Conservation (phyloP, 768 basidiomycete species). For the Kwoniella europaea region DNA sequence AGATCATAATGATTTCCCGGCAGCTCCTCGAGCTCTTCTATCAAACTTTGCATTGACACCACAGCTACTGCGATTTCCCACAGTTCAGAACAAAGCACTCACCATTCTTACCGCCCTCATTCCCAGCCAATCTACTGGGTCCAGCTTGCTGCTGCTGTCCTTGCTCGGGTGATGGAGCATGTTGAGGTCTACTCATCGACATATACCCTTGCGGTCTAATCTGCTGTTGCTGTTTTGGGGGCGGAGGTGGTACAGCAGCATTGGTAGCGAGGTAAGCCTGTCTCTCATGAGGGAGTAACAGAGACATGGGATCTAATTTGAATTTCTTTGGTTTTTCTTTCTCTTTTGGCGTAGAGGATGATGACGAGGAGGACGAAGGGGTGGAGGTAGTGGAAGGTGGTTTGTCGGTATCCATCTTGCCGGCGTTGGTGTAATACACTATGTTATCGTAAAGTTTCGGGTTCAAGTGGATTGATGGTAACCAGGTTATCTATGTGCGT, state of each 20-base stretch:
- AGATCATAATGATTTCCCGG: no score
- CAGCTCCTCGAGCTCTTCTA: no score
- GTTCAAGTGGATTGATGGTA: no score
- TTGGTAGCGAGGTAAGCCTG: not conserved
- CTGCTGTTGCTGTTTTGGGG: constrained; percentile 10
- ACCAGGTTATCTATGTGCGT: no score
- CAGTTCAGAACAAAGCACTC: not conserved
- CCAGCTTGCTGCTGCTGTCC: not conserved
- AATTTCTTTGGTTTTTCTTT: constrained; percentile 36
- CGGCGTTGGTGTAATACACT: not conserved
- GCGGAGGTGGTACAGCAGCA: constrained; percentile 5
- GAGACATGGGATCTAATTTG: constrained; percentile 53
- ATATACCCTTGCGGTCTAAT: constrained; percentile 8
- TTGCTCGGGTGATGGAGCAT: not conserved
- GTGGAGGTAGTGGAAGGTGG: constrained; percentile 8
- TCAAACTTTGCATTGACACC: no score
- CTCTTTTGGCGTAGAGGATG: not conserved
- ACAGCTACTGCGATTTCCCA: no score
- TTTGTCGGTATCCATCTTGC: constrained; percentile 15
- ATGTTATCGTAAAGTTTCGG: not conserved
- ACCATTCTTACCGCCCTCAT: not conserved
- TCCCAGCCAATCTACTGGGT: constrained; percentile 7
- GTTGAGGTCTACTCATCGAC: not conserved
- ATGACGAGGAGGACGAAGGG: not conserved
- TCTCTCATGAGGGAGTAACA: constrained; percentile 50